These are phyloP conservation scores for Croton setiger DNA, from an alignment of 441 rosid genomes.

Conservation along the genomic window DNA sequence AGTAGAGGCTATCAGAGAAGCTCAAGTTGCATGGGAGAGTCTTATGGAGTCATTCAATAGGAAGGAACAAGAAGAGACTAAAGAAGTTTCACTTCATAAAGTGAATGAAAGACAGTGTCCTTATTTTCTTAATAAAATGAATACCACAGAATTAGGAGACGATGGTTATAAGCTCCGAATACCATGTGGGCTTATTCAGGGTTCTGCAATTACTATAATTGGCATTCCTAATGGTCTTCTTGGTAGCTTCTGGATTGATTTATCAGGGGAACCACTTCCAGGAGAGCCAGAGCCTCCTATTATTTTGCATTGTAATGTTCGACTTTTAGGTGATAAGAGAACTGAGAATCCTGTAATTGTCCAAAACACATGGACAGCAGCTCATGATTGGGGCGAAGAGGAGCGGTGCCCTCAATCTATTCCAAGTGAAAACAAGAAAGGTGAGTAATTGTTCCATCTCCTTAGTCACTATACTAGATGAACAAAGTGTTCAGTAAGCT, in stretches of 20 bases:
- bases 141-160: constrained; percentile 55
- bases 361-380: constrained; percentile 87
- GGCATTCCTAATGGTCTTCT: constrained; percentile 84
- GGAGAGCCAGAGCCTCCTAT: constrained; percentile 96
- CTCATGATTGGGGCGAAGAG: constrained; percentile 91
- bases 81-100: constrained; percentile 41
- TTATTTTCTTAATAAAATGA: constrained; percentile 68
- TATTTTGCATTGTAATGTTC: constrained; percentile 80
- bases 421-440: constrained; percentile 65
- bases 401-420: constrained; percentile 82
- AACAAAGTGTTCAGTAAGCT: not conserved
- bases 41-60: constrained; percentile 62
- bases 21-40: constrained; percentile 72
- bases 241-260: constrained; percentile 75
- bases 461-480: not conserved
- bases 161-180: constrained; percentile 44
- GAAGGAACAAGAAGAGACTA: constrained; percentile 39
- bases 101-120: constrained; percentile 76
- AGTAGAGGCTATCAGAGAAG: constrained; percentile 81
- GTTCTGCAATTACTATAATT: constrained; percentile 80
- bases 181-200: constrained; percentile 91
- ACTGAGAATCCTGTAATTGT: constrained; percentile 95
- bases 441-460: constrained; percentile 26
- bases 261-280: constrained; percentile 81
- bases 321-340: constrained; percentile 88